phyloP scores from a whole-genome alignment of 306 rosid species.

The Lagenaria siceraria region DNA sequence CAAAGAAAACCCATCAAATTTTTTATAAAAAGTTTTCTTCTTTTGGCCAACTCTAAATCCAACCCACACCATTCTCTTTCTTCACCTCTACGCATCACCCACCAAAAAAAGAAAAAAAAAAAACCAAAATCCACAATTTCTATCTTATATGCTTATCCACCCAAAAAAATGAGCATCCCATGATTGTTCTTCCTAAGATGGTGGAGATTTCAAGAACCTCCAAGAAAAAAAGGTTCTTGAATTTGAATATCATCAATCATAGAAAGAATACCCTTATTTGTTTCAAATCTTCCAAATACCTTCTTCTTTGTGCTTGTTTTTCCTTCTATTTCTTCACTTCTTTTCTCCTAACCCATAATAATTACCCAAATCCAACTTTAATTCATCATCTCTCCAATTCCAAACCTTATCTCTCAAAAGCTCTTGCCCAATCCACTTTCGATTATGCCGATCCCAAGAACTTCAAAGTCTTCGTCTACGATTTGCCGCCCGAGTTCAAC shows the following conservation, averaged over 20 bases:
- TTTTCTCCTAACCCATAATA: constrained; percentile 37
- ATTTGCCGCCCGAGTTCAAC: constrained; percentile 51
- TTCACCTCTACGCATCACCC: neutral
- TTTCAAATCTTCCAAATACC: constrained; percentile 47
- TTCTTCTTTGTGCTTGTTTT: constrained; percentile 52
- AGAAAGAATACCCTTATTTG: constrained; percentile 26
- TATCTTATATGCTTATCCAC: neutral
- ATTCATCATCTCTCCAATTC: neutral
- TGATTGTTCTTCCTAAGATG: neutral
- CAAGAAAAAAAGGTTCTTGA: constrained; percentile 10
- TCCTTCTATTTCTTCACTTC: constrained; percentile 68
- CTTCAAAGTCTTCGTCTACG: constrained; percentile 51
- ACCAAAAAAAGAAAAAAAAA: neutral
- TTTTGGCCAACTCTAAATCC: neutral
- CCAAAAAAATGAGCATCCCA: neutral
- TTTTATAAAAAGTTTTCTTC: neutral
- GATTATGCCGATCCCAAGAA: constrained; percentile 11
- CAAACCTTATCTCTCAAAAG: too few relatives aligned
- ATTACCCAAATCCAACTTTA: neutral
- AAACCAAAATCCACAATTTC: neutral
- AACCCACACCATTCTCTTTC: neutral
- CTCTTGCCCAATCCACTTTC: too few relatives aligned
- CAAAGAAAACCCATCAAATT: neutral
- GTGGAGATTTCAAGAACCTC: neutral
- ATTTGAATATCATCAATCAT: neutral